Percentiles rank a stretch among this genome's conserved stretches.
Conservation (phyloP, 441 rosid genomes). For the Populus hybrid region DNA sequence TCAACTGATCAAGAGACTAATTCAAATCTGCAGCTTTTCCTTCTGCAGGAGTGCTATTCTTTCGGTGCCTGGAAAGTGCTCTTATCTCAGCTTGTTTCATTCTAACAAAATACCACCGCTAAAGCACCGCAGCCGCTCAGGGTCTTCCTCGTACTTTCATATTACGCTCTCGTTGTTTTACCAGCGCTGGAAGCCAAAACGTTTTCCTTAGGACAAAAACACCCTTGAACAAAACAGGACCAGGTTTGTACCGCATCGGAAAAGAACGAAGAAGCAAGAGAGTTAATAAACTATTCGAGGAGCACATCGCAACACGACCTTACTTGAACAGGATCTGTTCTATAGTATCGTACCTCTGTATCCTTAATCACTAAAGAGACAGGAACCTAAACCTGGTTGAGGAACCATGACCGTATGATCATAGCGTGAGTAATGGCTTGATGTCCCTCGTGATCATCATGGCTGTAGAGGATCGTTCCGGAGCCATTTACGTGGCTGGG, state of each 20-base stretch:
- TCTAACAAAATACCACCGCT: too few relatives aligned
- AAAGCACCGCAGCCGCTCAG: too few relatives aligned
- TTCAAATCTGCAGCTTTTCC: slow-evolving; percentile 27
- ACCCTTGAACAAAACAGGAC: too few relatives aligned
- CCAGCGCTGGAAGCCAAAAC: too few relatives aligned
- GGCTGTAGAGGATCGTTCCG: neutral
- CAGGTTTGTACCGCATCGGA: neutral
- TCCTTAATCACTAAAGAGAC: neutral
- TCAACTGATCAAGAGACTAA: slow-evolving; percentile 19
- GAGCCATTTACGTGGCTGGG: neutral
- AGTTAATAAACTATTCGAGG: accelerated
- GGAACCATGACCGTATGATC: neutral
- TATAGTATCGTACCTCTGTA: slow-evolving; percentile 1
- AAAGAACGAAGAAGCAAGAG: accelerated
- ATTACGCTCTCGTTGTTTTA: too few relatives aligned
- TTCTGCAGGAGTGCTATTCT: slow-evolving; percentile 6
- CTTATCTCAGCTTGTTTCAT: slow-evolving; percentile 13
- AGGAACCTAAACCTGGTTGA: slow-evolving; percentile 8
- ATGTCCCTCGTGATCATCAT: accelerated
- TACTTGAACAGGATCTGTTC: slow-evolving; percentile 14
- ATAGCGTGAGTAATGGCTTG: neutral
- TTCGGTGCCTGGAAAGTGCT: neutral
- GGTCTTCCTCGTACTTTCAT: too few relatives aligned
- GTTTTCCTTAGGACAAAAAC: too few relatives aligned
- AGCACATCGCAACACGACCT: accelerated